These are phyloP conservation scores for Byssoonygena ceratinophila DNA, from an alignment of 2,329 filamentous ascomycete genomes.

Conservation along the genomic window DNA sequence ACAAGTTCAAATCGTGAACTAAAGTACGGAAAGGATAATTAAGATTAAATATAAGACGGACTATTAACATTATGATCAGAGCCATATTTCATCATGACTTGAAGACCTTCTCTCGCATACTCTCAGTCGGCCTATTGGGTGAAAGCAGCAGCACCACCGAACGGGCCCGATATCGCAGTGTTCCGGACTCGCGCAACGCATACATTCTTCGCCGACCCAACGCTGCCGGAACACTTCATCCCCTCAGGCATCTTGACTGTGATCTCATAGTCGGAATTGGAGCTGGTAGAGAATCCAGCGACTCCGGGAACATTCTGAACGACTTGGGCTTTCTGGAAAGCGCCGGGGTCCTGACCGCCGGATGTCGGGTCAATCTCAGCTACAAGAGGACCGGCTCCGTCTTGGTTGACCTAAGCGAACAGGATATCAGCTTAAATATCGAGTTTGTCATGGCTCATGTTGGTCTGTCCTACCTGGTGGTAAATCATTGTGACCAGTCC, in stretches of 20 bases:
- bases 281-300: constrained; percentile 3
- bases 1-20: too few species aligned
- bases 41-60: too few species aligned
- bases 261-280: constrained; percentile 8
- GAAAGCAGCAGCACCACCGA: constrained; percentile 8
- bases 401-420: constrained; percentile 6
- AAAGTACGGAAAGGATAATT: too few species aligned
- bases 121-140: background rate
- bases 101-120: too few species aligned
- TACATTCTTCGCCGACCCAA: constrained; percentile 6
- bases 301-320: constrained; percentile 3
- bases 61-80: too few species aligned
- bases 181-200: constrained; percentile 7
- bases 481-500: constrained; percentile 4
- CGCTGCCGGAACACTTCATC: constrained; percentile 1
- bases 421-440: background rate
- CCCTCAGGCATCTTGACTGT: constrained; percentile 5
- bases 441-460: background rate
- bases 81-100: too few species aligned
- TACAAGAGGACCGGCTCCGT: constrained; percentile 1
- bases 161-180: constrained; percentile 5
- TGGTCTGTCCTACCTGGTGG: constrained; percentile 3
- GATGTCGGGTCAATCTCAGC: constrained; percentile 4
- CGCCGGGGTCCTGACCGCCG: constrained; percentile 2
- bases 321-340: constrained; percentile 6